Evolutionary conservation across 2,329 filamentous ascomycete species (phyloP), one percentile per base, ranked within the genome.

Genomic region (Cladosporium sp.): DNA sequence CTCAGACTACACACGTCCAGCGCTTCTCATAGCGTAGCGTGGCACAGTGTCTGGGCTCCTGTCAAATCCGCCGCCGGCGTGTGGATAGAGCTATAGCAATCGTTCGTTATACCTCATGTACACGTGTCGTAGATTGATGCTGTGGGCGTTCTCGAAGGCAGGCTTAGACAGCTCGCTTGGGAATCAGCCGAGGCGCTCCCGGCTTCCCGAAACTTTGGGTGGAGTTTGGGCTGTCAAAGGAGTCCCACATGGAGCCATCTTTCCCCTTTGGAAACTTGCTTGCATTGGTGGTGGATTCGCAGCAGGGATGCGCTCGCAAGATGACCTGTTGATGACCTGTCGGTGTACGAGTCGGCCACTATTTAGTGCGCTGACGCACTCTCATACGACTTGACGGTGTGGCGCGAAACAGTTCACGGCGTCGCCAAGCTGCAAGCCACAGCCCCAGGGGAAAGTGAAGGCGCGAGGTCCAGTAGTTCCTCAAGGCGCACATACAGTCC

Each of bases 71-170:
- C 25, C 47, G 47, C 47, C 47, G 19, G 17, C 43, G 47, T 37
- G 47, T 50, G 36, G n/a, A 22, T 6, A 8, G 37, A 15, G 47
- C 30, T 37, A 50, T 50, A 50, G 5, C 17, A 50, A 7, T 3
- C 30, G 47, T 19, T 8, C 19, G 28, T n/a, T 37, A 50, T 50
- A 50, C 47, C 47, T 50, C 47, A 50, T 28, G 11, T 19, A 37
- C 51, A 54, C 51, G 51, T 54, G 51, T 40, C 37, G 51, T 40
- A 54, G 51, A 54, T 40, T 50, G 30, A 50, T 17, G 28, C 30
- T 20, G 47, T 25, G 28, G 45, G 47, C 30, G 51, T 54, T 54
- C 51, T 54, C 51, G 51, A 54, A 54, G 22, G n/a, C 20, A n/a
- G n/a, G n/a, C n/a, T n/a, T n/a, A n/a, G n/a, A n/a, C n/a, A 15